phyloP scores from a whole-genome alignment of 768 basidiomycete species.

The Hypholoma sublateritium region DNA sequence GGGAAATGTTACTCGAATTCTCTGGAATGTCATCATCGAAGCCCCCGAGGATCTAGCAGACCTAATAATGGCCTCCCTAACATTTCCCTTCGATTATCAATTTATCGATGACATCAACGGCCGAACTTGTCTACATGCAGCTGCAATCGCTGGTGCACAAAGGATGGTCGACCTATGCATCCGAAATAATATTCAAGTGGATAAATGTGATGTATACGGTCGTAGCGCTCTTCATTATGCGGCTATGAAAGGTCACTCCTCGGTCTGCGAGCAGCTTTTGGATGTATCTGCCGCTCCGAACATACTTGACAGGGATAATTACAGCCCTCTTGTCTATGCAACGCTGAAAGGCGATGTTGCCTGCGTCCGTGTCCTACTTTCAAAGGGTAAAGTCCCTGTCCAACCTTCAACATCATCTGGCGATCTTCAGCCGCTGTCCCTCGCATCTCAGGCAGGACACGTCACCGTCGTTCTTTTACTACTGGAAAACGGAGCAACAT shows the following conservation, averaged over 20 bases:
- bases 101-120: constrained; percentile 98
- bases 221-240: constrained; percentile 95
- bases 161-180: constrained; percentile 83
- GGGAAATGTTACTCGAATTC: constrained; percentile 80
- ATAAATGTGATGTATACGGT: constrained; percentile 85
- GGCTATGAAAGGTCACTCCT: constrained; percentile 85
- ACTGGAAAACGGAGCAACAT: constrained; percentile 73
- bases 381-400: constrained; percentile 64
- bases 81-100: constrained; percentile 78
- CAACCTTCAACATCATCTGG: constrained; percentile 56
- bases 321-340: constrained; percentile 91
- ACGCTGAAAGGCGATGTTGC: constrained; percentile 81
- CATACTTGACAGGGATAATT: constrained; percentile 88
- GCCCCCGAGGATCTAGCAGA: constrained; percentile 73
- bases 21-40: constrained; percentile 91
- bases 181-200: constrained; percentile 63
- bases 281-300: constrained; percentile 65
- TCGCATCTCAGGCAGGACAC: constrained; percentile 91
- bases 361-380: constrained; percentile 82
- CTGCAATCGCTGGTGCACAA: constrained; percentile 80
- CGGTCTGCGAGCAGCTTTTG: constrained; percentile 74
- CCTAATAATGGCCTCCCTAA: constrained; percentile 67
- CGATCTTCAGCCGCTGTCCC: constrained; percentile 82
- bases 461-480: constrained; percentile 78
- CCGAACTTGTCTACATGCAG: constrained; percentile 90